Conservation (phyloP, 2,329 filamentous ascomycete species). For the Didymella sp. region DNA sequence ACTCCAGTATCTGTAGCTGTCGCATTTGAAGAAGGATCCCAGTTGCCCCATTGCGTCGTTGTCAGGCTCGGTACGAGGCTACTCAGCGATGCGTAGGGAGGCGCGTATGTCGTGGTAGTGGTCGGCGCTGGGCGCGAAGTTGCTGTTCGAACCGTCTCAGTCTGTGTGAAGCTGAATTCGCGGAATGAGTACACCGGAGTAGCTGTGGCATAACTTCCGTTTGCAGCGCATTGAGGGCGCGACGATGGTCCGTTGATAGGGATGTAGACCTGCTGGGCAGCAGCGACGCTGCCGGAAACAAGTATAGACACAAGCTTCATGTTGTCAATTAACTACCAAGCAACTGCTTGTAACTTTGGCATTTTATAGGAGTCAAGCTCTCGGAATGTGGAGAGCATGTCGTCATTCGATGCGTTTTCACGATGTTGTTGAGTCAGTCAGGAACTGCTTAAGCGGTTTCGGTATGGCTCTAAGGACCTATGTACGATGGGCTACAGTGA, state of each 20-base stretch:
- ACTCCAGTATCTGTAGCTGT: slow-evolving; percentile 44
- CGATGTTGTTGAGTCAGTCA: neutral
- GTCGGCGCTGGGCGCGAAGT: slow-evolving; percentile 45
- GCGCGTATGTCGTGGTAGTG: slow-evolving; percentile 46
- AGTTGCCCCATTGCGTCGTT: slow-evolving; percentile 54
- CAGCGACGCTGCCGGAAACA: slow-evolving; percentile 14
- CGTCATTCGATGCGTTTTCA: slow-evolving; percentile 8
- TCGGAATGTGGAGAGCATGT: neutral
- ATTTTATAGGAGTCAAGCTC: slow-evolving; percentile 1
- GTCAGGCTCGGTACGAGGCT: slow-evolving; percentile 46
- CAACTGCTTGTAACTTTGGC: neutral
- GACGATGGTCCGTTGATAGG: slow-evolving; percentile 37
- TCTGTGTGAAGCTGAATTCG: slow-evolving; percentile 49
- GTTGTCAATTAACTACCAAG: neutral
- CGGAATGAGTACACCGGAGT: slow-evolving; percentile 42
- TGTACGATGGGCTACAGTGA: neutral
- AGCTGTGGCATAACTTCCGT: slow-evolving; percentile 35
- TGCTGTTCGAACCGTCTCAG: slow-evolving; percentile 50
- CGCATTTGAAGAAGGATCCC: slow-evolving; percentile 47
- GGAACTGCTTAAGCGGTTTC: neutral
- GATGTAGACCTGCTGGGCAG: slow-evolving; percentile 49
- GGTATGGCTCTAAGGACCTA: neutral
- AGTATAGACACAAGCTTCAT: slow-evolving; percentile 28
- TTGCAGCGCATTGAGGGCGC: slow-evolving; percentile 38
- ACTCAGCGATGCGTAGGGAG: slow-evolving; percentile 46